A percentile compares a stretch with the other conserved stretches of the same genome.
Evolutionary conservation across 306 rosid species (phyloP).

Genomic region (Gastrolobium bilobum): DNA sequence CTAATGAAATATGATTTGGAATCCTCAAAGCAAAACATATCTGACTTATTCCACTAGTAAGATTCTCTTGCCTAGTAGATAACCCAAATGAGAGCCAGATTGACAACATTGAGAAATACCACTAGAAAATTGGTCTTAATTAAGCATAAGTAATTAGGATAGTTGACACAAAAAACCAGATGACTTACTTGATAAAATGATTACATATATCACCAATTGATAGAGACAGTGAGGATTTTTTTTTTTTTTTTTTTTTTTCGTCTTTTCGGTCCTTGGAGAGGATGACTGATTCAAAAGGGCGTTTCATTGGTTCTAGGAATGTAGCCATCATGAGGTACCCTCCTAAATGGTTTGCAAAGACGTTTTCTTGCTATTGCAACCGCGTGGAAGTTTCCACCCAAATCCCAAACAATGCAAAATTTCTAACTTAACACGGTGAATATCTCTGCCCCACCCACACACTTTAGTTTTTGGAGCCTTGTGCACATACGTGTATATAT

Average conservation of each 20-base stretch:
- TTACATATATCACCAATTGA: not conserved
- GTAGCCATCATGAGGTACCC: not conserved
- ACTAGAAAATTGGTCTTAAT: not conserved
- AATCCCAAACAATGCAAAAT: not conserved
- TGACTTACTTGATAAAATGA: constrained; percentile 12
- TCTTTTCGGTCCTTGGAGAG: not conserved
- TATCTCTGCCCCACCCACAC: constrained; percentile 7
- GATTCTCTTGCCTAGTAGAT: not conserved
- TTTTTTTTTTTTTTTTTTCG: not conserved
- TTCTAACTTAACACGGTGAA: constrained; percentile 53
- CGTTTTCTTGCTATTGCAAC: constrained; percentile 50
- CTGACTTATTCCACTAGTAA: constrained; percentile 31
- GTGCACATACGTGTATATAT: constrained; percentile 1
- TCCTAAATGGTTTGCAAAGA: not conserved
- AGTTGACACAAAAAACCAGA: not conserved
- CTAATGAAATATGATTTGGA: too few relatives aligned
- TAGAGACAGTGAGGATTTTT: not conserved
- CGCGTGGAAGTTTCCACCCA: constrained; percentile 67
- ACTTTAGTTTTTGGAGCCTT: not conserved
- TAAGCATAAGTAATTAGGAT: not conserved
- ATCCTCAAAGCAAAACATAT: not conserved
- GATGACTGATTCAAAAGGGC: constrained; percentile 69
- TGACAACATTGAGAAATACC: constrained; percentile 7
- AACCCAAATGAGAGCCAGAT: not conserved
- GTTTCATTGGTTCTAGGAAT: not conserved